Base-by-base conservation (phyloP, 768 basidiomycete species). In the Naematelia aurantialba region DNA sequence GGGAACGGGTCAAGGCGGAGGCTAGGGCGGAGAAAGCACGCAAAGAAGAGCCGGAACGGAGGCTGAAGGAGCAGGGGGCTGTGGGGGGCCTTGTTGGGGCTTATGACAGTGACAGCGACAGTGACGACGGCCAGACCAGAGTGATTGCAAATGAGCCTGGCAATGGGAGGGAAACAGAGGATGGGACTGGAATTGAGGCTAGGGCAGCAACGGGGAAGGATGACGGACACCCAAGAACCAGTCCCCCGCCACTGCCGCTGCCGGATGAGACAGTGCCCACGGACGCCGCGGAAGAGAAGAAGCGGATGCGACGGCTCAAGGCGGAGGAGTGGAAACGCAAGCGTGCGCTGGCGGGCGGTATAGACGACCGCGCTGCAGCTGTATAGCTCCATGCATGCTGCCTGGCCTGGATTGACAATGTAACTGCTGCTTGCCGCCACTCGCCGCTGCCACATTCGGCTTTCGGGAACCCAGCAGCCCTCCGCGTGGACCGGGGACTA, bases 1-100 rank as follows among this genome's bases (percentile, higher is more conserved):
- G 91, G 91, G 77, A 77, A 27, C 67, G 76, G 1, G 76, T 81
- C 24, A 86, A 87, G 22, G 82, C 80, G 51, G 80, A 77, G 4
- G 47, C 63, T 14, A 49, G 50, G 48, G 52, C 21, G 42, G 55
- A 58, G 39, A 60, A 49, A 55, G 55, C 66, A 27, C 31, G 48
- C 4, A 46, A 44, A 13, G 30, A 55, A 39, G 46, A 74, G 60
- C 34, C 34, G 17, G 34, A 39, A 17, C 8, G 34, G 17, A 39
- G 8, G 8, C 25, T 34, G 39, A 55, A 45, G 26, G 59, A 52
- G 24, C 49, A 54, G 29, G 52, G 26, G 24, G 39, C 52, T 27
- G 42, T 25, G 26, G 52, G 44, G 13, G 66, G 55, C 8, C 54
- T 75, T 58, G 57, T 67, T 30, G 66, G 65, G 4, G 83, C 82